These are phyloP conservation scores for Nakazawaea holstii DNA, from an alignment of 805 yeast genomes.

Conservation along the genomic window DNA sequence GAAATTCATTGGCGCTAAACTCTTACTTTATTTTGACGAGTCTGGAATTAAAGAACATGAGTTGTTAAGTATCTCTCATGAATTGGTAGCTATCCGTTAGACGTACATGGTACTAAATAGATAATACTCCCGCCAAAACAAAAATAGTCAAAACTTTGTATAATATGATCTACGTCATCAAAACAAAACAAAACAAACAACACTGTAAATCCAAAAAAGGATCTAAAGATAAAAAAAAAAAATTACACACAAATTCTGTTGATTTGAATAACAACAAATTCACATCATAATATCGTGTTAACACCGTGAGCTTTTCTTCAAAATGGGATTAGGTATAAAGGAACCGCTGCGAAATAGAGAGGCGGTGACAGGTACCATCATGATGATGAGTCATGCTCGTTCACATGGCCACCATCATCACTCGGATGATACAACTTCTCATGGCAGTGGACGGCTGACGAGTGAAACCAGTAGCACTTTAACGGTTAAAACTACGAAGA, in stretches of 20 bases:
- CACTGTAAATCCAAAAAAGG: too few relatives aligned
- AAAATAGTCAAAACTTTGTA: neutral
- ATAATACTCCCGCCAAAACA: neutral
- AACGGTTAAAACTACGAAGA: slow-evolving; percentile 36
- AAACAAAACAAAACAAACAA: neutral
- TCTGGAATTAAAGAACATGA: neutral
- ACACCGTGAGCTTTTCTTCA: neutral
- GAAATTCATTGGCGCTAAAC: slow-evolving; percentile 1
- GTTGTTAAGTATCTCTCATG: neutral
- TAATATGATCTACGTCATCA: neutral
- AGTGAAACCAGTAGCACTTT: slow-evolving; percentile 2
- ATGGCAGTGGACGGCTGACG: slow-evolving; percentile 3
- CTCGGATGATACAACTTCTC: neutral
- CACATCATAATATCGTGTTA: too few relatives aligned
- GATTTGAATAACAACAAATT: too few relatives aligned
- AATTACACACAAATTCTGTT: too few relatives aligned
- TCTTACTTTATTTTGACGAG: neutral
- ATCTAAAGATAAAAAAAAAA: too few relatives aligned
- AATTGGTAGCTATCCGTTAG: neutral
- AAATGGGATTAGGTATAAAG: slow-evolving; percentile 30
- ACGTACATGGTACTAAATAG: too few relatives aligned
- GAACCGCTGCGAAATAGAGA: slow-evolving; percentile 30
- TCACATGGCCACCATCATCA: neutral
- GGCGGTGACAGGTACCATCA: slow-evolving; percentile 45
- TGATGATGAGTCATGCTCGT: slow-evolving; percentile 27